Conservation (phyloP, 1,284 basidiomycete genomes). For the Rhodotorula sp. region DNA sequence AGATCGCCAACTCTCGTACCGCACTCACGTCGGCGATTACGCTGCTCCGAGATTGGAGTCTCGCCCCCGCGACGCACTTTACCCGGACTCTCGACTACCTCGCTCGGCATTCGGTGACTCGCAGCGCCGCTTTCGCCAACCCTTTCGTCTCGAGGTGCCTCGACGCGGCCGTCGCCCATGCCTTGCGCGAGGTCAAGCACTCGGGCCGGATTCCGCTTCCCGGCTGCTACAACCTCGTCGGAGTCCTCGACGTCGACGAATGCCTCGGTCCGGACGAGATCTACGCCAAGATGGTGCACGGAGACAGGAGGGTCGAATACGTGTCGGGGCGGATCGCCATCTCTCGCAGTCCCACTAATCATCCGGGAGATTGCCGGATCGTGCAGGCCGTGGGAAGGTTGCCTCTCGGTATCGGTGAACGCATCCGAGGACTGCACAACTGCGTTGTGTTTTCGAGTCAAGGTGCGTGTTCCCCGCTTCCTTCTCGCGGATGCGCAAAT, state of each 20-base stretch:
- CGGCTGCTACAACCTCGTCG: slow-evolving; percentile 27
- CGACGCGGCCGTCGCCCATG: slow-evolving; percentile 5
- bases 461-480: background rate
- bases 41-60: slow-evolving; percentile 14
- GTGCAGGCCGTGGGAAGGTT: slow-evolving; percentile 14
- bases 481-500: too few species aligned
- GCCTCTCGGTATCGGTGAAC: background rate
- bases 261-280: slow-evolving; percentile 12
- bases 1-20: slow-evolving; percentile 2
- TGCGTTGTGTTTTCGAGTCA: slow-evolving; percentile 24
- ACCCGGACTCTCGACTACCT: slow-evolving; percentile 5
- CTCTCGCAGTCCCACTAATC: slow-evolving; percentile 23
- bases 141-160: slow-evolving; percentile 18
- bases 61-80: slow-evolving; percentile 5
- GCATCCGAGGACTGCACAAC: slow-evolving; percentile 6
- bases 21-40: slow-evolving; percentile 11
- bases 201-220: slow-evolving; percentile 21
- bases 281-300: slow-evolving; percentile 4
- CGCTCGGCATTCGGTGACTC: background rate
- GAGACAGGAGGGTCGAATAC: slow-evolving; percentile 8
- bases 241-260: slow-evolving; percentile 23
- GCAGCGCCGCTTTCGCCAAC: background rate
- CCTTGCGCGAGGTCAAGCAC: slow-evolving; percentile 27
- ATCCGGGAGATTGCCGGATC: slow-evolving; percentile 12
- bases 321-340: slow-evolving; percentile 18